Evolutionary conservation across 164 flowering plant species (phyloP), one percentile per base, ranked within the genome.

Genomic region (Kingdonia uniflora): DNA sequence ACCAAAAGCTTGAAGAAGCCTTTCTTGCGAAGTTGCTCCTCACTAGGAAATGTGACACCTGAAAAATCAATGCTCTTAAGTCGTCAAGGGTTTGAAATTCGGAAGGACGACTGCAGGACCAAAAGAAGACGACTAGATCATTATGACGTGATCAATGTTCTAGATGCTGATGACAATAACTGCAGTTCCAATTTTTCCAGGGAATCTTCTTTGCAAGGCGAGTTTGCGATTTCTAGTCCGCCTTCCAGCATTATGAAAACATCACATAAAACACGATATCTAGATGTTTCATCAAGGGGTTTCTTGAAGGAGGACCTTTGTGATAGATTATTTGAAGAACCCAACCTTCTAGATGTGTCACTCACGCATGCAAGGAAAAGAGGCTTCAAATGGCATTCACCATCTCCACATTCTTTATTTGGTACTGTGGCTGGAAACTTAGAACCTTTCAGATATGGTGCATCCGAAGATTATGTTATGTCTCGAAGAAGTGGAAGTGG

Each of bases 21-120:
- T 41, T 56, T 65, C 22, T 62, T 76, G 46, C 63, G 38, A 22
- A 61, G 66, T 49, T 74, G 80, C 73, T 74, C 74, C 24, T 67
- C 52, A 29, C 48, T 42, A 23, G 64, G 48, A 65, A 62, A 56
- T 46, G 43, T 59, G 47, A 54, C 68, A 38, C 44, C 46, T 50
- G 73, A 62, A 11, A 45, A 52, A 23, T 17, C 48, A 45, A 37
- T 63, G 12, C 58, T 56, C 62, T 46, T 48, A 14, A 65, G 59
- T 44, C 65, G 59, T 38, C 57, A 65, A 21, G 56, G 38, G 51
- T 49, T 42, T 58, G 65, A 68, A 46, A 59, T 55, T 59, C 57
- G 56, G 53, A 49, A 11, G 22, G 72, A 61, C 62, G 62, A 54
- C 43, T 61, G 65, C 60, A 59, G 54, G 38, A 60, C 39, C 26